Conservation (phyloP, 192 early-diverging fungal species). For the Backusella westeae region DNA sequence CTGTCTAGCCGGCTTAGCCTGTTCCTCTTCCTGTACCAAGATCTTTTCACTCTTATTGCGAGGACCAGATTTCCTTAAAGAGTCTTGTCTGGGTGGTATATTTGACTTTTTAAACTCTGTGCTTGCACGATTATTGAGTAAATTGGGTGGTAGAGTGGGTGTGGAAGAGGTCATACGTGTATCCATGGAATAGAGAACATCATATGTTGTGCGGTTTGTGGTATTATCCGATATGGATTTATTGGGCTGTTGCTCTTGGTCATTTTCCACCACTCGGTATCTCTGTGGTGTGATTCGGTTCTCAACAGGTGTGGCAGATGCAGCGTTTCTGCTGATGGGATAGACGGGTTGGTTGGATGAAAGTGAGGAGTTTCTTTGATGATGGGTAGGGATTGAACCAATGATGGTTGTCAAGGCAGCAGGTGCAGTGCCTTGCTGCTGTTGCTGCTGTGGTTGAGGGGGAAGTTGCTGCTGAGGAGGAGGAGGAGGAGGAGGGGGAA, state of each 20-base stretch:
- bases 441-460: background rate
- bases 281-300: background rate
- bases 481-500: background rate
- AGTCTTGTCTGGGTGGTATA: conserved; percentile 18
- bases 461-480: background rate
- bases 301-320: background rate
- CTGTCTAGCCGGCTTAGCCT: background rate
- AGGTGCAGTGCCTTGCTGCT: background rate
- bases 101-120: background rate
- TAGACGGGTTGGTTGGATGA: background rate
- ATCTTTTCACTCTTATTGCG: background rate
- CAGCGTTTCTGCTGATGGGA: background rate
- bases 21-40: background rate
- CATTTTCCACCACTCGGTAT: background rate
- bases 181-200: background rate
- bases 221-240: conserved; percentile 4
- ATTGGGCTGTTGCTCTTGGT: conserved; percentile 9
- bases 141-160: background rate
- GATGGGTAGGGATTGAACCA: background rate
- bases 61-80: background rate
- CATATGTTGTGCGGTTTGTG: background rate
- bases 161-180: background rate
- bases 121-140: background rate
- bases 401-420: conserved; percentile 1
- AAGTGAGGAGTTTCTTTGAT: conserved; percentile 3